Conservation (phyloP, 2,329 filamentous ascomycete genomes). For the Neonectria punicea region DNA sequence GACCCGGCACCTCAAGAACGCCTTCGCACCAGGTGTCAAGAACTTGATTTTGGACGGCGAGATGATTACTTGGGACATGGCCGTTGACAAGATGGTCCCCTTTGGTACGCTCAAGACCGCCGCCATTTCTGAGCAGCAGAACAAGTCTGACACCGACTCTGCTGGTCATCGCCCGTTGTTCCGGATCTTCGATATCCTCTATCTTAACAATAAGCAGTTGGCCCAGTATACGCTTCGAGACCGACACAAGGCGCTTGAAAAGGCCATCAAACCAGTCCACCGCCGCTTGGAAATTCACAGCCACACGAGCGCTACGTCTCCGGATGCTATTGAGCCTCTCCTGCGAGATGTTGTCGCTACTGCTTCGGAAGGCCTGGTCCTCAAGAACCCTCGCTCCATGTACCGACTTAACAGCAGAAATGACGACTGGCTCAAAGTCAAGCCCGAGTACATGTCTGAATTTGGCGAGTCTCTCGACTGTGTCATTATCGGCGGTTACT, state of each 20-base stretch:
- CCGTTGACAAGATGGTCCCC: constrained; percentile 82
- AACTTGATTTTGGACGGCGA: constrained; percentile 96
- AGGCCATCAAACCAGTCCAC: constrained; percentile 74
- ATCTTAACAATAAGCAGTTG: constrained; percentile 82
- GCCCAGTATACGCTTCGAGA: constrained; percentile 87
- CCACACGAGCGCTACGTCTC: constrained; percentile 72
- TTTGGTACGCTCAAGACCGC: constrained; percentile 96
- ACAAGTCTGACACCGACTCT: constrained; percentile 64
- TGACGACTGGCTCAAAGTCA: constrained; percentile 98
- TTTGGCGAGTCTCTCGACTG: constrained; percentile 95
- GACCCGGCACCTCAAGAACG: constrained; percentile 80
- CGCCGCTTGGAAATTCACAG: constrained; percentile 86
- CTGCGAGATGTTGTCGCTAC: constrained; percentile 87
- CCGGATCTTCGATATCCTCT: constrained; percentile 90
- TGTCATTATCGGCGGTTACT: constrained; percentile 91
- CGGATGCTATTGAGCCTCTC: constrained; percentile 80
- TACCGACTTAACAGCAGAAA: constrained; percentile 91
- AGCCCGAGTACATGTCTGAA: constrained; percentile 97
- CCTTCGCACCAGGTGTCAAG: constrained; percentile 80
- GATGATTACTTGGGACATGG: constrained; percentile 98
- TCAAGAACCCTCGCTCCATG: constrained; percentile 90
- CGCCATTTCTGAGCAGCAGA: constrained; percentile 79
- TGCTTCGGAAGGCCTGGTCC: constrained; percentile 87
- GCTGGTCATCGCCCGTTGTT: constrained; percentile 74
- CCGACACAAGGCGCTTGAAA: constrained; percentile 78